Evolutionary conservation across 768 basidiomycete genomes (phyloP).

Genomic region (Crepidotus variabilis): DNA sequence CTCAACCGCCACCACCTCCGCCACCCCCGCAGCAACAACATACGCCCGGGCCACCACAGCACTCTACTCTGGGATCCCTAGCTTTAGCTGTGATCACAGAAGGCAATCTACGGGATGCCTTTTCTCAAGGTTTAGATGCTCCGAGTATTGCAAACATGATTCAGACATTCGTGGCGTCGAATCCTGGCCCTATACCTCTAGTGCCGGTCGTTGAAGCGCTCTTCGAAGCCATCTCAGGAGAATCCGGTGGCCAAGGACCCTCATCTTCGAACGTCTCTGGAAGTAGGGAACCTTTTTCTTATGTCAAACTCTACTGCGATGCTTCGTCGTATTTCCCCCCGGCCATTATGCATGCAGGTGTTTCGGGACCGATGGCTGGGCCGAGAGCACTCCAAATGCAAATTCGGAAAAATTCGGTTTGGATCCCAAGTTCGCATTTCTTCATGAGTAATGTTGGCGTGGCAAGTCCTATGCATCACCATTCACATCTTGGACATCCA

Average conservation of each 20-base stretch:
- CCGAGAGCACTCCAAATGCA: slow-evolving; percentile 55
- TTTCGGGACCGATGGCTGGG: slow-evolving; percentile 52
- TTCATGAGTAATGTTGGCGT: background rate
- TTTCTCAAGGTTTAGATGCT: slow-evolving; percentile 43
- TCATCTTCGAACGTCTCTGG: slow-evolving; percentile 11
- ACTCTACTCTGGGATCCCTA: slow-evolving; percentile 21
- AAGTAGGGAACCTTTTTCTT: slow-evolving; percentile 31
- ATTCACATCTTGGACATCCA: background rate
- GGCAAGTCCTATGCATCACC: slow-evolving; percentile 8
- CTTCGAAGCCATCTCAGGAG: slow-evolving; percentile 48
- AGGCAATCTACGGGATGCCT: slow-evolving; percentile 40
- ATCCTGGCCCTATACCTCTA: slow-evolving; percentile 48
- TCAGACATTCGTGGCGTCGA: slow-evolving; percentile 41
- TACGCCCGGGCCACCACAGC: background rate
- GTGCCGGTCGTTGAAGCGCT: slow-evolving; percentile 47
- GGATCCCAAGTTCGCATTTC: slow-evolving; percentile 31
- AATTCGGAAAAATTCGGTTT: slow-evolving; percentile 53
- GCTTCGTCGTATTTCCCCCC: slow-evolving; percentile 48
- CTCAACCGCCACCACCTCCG: slow-evolving; percentile 9
- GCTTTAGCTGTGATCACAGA: slow-evolving; percentile 38
- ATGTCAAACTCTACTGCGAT: slow-evolving; percentile 50
- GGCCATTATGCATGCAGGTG: slow-evolving; percentile 48
- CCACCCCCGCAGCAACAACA: slow-evolving; percentile 24
- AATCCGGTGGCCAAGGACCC: slow-evolving; percentile 25
- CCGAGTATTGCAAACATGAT: slow-evolving; percentile 52